phyloP scores from a whole-genome alignment of 2,329 filamentous ascomycete species.

The Diplodia sapinea region DNA sequence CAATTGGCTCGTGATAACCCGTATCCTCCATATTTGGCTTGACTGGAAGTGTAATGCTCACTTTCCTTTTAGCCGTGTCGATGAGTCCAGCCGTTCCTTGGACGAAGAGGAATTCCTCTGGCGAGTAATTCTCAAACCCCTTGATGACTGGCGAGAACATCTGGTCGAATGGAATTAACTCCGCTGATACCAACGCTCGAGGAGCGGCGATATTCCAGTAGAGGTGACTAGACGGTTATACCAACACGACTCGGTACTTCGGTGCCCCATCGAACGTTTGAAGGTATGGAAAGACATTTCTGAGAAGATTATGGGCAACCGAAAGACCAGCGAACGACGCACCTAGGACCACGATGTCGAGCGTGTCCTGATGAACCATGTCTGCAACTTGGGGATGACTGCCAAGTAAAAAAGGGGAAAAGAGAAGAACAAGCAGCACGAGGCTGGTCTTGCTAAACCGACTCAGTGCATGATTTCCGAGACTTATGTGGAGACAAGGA shows the following conservation, averaged over 20 bases:
- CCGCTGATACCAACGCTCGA: slow-evolving; percentile 45
- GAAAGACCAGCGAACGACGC: slow-evolving; percentile 48
- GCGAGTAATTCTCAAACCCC: slow-evolving; percentile 44
- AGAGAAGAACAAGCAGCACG: not conserved
- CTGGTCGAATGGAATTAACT: slow-evolving; percentile 43
- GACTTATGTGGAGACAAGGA: slow-evolving; percentile 11
- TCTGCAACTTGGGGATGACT: not conserved
- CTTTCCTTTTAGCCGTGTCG: slow-evolving; percentile 38
- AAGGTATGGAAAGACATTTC: slow-evolving; percentile 41
- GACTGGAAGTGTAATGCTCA: slow-evolving; percentile 37
- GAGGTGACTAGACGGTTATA: slow-evolving; percentile 45
- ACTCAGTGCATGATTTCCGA: not conserved
- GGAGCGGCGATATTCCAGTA: slow-evolving; percentile 50
- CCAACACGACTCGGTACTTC: slow-evolving; percentile 44
- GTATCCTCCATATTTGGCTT: not conserved
- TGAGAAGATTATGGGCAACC: slow-evolving; percentile 46
- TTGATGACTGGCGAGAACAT: slow-evolving; percentile 45
- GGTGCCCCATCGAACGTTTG: slow-evolving; percentile 36
- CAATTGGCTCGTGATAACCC: not conserved
- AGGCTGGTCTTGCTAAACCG: not conserved
- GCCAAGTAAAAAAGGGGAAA: not conserved
- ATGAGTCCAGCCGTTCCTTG: slow-evolving; percentile 43
- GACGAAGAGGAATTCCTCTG: slow-evolving; percentile 46
- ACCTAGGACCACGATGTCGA: slow-evolving; percentile 49
- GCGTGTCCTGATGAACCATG: slow-evolving; percentile 33